phyloP scores from a whole-genome alignment of 164 flowering plant genomes.

The Sextonia rubra region DNA sequence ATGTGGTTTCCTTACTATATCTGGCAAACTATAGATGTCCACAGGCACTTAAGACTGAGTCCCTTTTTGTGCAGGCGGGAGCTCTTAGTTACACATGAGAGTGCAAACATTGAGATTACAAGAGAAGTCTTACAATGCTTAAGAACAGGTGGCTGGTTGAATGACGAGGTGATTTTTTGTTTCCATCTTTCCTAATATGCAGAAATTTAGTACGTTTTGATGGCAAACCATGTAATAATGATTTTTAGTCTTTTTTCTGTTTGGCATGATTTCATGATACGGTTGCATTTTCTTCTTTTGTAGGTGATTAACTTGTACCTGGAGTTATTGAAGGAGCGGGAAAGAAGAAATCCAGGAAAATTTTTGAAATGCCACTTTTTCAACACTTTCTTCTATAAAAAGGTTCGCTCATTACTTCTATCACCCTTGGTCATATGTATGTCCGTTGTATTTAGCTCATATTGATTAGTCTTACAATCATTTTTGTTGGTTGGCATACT shows the following conservation, averaged over 20 bases:
- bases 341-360: constrained; percentile 68
- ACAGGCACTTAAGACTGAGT: not conserved
- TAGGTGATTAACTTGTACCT: constrained; percentile 92
- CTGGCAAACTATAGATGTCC: not conserved
- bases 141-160: constrained; percentile 77
- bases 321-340: constrained; percentile 93
- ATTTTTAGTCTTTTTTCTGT: not conserved
- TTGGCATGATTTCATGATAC: not conserved
- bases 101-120: constrained; percentile 75
- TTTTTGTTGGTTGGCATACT: not conserved
- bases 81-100: constrained; percentile 61
- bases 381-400: constrained; percentile 90
- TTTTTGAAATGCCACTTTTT: constrained; percentile 92
- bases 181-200: not conserved
- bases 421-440: not conserved
- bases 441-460: not conserved
- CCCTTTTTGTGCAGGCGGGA: constrained; percentile 39
- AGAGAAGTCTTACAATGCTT: constrained; percentile 72
- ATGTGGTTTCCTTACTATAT: not conserved
- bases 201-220: not conserved
- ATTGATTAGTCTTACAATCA: not conserved
- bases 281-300: constrained; percentile 12
- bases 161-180: constrained; percentile 76
- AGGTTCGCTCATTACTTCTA: constrained; percentile 43
- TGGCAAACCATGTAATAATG: not conserved